Evolutionary conservation across 345 rosid genomes (phyloP).

Genomic region (Carallia brachiata): DNA sequence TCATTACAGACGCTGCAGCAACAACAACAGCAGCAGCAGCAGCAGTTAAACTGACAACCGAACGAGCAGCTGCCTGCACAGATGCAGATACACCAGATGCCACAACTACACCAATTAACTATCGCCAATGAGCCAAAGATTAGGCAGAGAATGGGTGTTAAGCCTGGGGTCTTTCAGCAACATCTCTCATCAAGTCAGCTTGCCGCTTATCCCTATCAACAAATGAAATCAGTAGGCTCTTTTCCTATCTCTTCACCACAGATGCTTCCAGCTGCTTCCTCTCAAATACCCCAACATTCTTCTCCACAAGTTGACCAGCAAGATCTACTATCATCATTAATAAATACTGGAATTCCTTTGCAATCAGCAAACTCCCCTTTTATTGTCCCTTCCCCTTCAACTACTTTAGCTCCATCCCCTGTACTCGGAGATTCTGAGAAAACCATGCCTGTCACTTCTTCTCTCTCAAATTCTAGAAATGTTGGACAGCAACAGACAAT

Average conservation of each 20-base stretch:
- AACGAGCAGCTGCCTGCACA: constrained; percentile 65
- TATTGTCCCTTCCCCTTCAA: constrained; percentile 80
- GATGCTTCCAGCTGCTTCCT: constrained; percentile 65
- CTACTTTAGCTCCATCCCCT: constrained; percentile 89
- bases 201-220: constrained; percentile 59
- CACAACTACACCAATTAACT: constrained; percentile 67
- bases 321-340: constrained; percentile 48
- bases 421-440: constrained; percentile 86
- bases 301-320: constrained; percentile 96
- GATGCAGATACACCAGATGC: constrained; percentile 34
- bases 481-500: constrained; percentile 57
- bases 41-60: constrained; percentile 53
- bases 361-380: constrained; percentile 83
- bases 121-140: constrained; percentile 66
- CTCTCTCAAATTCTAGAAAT: constrained; percentile 62
- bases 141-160: constrained; percentile 65
- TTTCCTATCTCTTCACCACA: constrained; percentile 81
- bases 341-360: constrained; percentile 73
- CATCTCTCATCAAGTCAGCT: constrained; percentile 63
- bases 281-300: constrained; percentile 72
- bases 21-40: constrained; percentile 28
- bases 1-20: constrained; percentile 41
- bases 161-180: constrained; percentile 71
- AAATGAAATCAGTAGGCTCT: constrained; percentile 60
- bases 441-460: constrained; percentile 55